These are phyloP conservation scores for Stereum hirsutum DNA, from an alignment of 1,284 basidiomycete genomes.

Conservation along the genomic window DNA sequence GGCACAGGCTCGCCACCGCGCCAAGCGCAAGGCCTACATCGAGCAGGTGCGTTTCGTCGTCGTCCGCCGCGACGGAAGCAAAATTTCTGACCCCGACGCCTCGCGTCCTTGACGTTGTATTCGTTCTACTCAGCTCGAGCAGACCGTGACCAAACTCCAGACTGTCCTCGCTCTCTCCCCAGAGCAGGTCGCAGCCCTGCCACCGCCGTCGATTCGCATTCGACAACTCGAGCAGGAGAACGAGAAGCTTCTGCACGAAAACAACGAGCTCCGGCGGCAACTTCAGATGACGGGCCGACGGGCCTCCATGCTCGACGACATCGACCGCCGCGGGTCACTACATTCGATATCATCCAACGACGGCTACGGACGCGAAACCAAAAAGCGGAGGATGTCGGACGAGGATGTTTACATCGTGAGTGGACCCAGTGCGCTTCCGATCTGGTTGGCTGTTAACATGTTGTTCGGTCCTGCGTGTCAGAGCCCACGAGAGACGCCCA, in stretches of 20 bases:
- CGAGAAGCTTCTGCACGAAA: constrained; percentile 53
- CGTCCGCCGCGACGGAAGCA: too few relatives aligned
- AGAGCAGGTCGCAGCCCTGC: constrained; percentile 60
- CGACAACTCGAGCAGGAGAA: constrained; percentile 74
- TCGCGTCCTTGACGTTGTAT: too few relatives aligned
- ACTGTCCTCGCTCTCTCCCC: constrained; percentile 57
- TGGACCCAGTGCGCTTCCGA: too few relatives aligned
- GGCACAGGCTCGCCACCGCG: constrained; percentile 84
- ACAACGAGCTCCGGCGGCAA: constrained; percentile 56
- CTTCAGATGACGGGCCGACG: constrained; percentile 23
- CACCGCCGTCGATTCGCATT: constrained; percentile 60
- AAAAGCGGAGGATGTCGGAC: constrained; percentile 40
- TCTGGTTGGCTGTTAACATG: too few relatives aligned
- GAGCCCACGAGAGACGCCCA: constrained; percentile 23
- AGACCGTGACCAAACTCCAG: constrained; percentile 74
- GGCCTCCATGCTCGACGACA: constrained; percentile 13
- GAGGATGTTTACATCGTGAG: constrained; percentile 53
- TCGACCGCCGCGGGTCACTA: constrained; percentile 15
- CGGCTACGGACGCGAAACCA: constrained; percentile 49
- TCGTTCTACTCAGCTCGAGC: constrained; percentile 48
- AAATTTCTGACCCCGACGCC: background rate
- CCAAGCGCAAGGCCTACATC: constrained; percentile 89
- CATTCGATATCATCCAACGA: constrained; percentile 8
- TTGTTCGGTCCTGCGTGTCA: too few relatives aligned
- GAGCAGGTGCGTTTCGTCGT: constrained; percentile 56